Evolutionary conservation across 2,329 filamentous ascomycete genomes (phyloP).

Genomic region (Aspergillus sp.): DNA sequence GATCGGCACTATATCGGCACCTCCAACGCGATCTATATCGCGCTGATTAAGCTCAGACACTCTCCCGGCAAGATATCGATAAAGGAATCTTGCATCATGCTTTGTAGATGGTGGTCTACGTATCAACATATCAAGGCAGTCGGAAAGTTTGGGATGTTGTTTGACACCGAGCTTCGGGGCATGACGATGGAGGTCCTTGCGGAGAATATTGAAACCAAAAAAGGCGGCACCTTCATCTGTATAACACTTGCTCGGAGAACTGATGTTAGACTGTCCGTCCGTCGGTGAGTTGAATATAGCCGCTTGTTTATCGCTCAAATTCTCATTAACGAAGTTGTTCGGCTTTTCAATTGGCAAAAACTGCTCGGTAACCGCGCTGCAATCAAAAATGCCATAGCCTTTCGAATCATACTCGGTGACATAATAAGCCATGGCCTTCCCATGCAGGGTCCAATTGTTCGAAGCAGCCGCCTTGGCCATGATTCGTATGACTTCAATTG

Average conservation of each 20-base stretch:
- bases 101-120: conserved; percentile 68
- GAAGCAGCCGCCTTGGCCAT: conserved; percentile 64
- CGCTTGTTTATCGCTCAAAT: background rate
- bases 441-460: conserved; percentile 57
- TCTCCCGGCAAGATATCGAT: conserved; percentile 79
- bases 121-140: conserved; percentile 73
- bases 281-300: background rate
- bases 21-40: conserved; percentile 60
- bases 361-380: conserved; percentile 54
- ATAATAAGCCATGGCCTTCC: conserved; percentile 76
- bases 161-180: conserved; percentile 83
- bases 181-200: conserved; percentile 73
- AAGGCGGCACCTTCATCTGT: conserved; percentile 74
- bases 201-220: conserved; percentile 77
- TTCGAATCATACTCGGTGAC: conserved; percentile 77
- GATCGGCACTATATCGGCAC: conserved; percentile 72
- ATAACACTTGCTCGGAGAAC: conserved; percentile 75
- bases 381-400: conserved; percentile 67
- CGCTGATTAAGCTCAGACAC: conserved; percentile 69
- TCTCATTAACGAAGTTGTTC: background rate
- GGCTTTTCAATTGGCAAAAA: conserved; percentile 65
- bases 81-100: conserved; percentile 68
- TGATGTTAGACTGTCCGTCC: conserved; percentile 62
- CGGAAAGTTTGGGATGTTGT: conserved; percentile 73
- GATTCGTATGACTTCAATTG: conserved; percentile 72